Evolutionary conservation across 805 yeast species (phyloP).

Genomic region (Suhomyces sp.): DNA sequence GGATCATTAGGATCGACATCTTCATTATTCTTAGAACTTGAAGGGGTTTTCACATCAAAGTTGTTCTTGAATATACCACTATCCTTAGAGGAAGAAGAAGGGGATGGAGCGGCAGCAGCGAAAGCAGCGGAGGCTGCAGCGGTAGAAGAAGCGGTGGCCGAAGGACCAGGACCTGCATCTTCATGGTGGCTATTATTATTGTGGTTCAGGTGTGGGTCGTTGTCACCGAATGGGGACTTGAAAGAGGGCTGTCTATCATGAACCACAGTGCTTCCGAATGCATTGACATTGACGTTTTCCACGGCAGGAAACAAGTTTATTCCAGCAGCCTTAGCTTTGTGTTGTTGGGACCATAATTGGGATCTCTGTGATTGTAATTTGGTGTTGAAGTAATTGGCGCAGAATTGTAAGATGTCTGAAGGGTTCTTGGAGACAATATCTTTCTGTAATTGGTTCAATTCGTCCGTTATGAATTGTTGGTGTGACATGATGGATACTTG

Average conservation of each 20-base stretch:
- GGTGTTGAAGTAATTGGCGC: constrained; percentile 67
- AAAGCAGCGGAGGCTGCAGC: constrained; percentile 7
- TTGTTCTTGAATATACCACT: constrained; percentile 14
- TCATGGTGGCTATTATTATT: constrained; percentile 20
- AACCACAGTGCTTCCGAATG: constrained; percentile 27
- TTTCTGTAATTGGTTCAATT: constrained; percentile 61
- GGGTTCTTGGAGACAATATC: constrained; percentile 57
- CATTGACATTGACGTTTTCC: constrained; percentile 32
- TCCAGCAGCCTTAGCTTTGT: constrained; percentile 50
- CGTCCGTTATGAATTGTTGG: constrained; percentile 35
- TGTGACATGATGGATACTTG: constrained; percentile 14
- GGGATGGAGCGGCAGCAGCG: constrained; percentile 10
- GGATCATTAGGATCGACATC: constrained; percentile 15
- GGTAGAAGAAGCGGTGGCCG: constrained; percentile 5
- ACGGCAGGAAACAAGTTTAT: constrained; percentile 45
- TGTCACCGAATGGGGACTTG: constrained; percentile 62
- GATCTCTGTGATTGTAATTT: constrained; percentile 61
- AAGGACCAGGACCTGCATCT: constrained; percentile 13
- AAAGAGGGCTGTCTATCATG: constrained; percentile 46
- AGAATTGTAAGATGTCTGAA: constrained; percentile 67
- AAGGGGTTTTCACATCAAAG: constrained; percentile 14
- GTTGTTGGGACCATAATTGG: constrained; percentile 50
- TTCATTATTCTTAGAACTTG: constrained; percentile 7
- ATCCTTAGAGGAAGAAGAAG: constrained; percentile 9
- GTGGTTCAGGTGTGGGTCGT: constrained; percentile 59